Evolutionary conservation across 192 early-diverging fungal genomes (phyloP).

Genomic region (Backusella tarrabulga): DNA sequence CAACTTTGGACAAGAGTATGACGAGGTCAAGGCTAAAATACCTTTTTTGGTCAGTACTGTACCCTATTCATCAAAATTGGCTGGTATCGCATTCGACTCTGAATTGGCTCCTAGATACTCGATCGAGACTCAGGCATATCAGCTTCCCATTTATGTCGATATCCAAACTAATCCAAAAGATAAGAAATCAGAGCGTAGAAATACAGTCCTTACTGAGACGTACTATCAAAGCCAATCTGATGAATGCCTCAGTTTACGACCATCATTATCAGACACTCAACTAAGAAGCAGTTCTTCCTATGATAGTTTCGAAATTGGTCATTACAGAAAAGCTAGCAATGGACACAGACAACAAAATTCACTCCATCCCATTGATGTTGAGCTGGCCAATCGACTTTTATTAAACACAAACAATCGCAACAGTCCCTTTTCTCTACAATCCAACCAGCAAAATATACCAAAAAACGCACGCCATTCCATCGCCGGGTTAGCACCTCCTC

Average conservation of each 20-base stretch:
- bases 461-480: not conserved
- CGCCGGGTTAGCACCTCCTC: not conserved
- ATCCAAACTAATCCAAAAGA: not conserved
- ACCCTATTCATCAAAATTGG: not conserved
- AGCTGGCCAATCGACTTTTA: slow-evolving; percentile 17
- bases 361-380: slow-evolving; percentile 10
- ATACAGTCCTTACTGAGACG: not conserved
- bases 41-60: slow-evolving; percentile 26
- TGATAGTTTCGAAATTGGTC: not conserved
- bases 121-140: slow-evolving; percentile 3
- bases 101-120: not conserved
- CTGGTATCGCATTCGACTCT: not conserved
- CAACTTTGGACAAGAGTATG: slow-evolving; percentile 21
- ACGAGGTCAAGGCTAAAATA: slow-evolving; percentile 29
- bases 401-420: not conserved
- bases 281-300: not conserved
- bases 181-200: not conserved
- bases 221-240: not conserved
- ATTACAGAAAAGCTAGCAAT: not conserved
- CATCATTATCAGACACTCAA: not conserved
- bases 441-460: not conserved
- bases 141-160: not conserved
- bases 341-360: not conserved
- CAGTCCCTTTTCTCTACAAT: not conserved
- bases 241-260: not conserved